Conservation (phyloP, 192 early-diverging fungal species). For the Pilaira anomala region DNA sequence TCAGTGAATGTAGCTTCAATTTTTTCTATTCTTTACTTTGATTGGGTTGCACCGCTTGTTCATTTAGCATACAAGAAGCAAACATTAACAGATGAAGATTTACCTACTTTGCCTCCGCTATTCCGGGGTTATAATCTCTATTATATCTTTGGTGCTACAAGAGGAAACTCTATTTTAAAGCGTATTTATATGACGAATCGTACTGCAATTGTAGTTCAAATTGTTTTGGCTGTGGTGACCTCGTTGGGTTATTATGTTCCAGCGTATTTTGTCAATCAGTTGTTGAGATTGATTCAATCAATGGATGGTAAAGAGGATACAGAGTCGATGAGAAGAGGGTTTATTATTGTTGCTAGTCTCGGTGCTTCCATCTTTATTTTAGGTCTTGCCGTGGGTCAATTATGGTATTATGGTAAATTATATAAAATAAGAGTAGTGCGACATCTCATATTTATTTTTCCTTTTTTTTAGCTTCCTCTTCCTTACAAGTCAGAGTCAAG, state of each 20-base stretch:
- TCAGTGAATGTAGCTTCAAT: slow-evolving; percentile 26
- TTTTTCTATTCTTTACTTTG: slow-evolving; percentile 36
- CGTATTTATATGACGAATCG: slow-evolving; percentile 10
- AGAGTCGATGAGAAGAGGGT: slow-evolving; percentile 47
- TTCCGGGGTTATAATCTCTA: slow-evolving; percentile 36
- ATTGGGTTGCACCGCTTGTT: slow-evolving; percentile 40
- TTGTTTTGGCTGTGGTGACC: neutral
- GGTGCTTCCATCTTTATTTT: slow-evolving; percentile 49
- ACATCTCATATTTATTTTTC: neutral
- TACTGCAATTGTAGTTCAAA: neutral
- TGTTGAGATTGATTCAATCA: slow-evolving; percentile 21
- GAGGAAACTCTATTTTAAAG: slow-evolving; percentile 8
- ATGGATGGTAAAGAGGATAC: neutral
- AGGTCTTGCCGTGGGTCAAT: slow-evolving; percentile 26
- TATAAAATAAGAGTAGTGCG: slow-evolving; percentile 42
- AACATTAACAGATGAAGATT: slow-evolving; percentile 33
- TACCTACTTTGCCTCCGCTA: slow-evolving; percentile 34
- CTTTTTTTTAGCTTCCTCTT: slow-evolving; percentile 13
- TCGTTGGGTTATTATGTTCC: slow-evolving; percentile 18
- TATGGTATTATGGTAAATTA: slow-evolving; percentile 34
- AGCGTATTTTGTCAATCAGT: slow-evolving; percentile 33
- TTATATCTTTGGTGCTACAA: slow-evolving; percentile 31
- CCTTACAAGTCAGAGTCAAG: slow-evolving; percentile 31
- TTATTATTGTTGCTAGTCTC: slow-evolving; percentile 54
- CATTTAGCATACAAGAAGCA: slow-evolving; percentile 35